Conservation (phyloP, 768 basidiomycete genomes). For the Leccinellum luteum region DNA sequence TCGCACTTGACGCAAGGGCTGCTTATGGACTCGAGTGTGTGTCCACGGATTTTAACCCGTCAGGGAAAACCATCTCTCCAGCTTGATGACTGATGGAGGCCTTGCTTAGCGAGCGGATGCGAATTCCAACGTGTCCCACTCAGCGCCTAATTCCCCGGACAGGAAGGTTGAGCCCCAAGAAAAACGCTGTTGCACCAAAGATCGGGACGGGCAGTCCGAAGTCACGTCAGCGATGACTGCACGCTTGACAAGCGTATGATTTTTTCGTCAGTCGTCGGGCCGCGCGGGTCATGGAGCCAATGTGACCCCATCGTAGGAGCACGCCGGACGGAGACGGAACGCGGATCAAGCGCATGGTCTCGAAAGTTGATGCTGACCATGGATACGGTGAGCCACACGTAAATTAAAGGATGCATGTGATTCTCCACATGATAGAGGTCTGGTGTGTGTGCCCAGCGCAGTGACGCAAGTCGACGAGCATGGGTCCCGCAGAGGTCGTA, state of each 20-base stretch:
- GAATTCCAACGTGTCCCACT: not conserved
- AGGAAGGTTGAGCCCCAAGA: conserved; percentile 8
- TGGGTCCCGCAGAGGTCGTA: conserved; percentile 1
- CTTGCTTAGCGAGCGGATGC: conserved; percentile 8
- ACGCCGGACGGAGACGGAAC: conserved; percentile 19
- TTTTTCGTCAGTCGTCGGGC: not conserved
- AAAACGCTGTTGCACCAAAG: not conserved
- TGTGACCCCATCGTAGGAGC: not conserved
- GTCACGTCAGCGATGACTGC: conserved; percentile 3
- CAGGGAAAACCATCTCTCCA: conserved; percentile 3
- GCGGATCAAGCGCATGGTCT: not conserved
- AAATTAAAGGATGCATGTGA: conserved; percentile 4
- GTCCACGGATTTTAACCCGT: conserved; percentile 17
- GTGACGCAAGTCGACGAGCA: not conserved
- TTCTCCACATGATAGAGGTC: not conserved
- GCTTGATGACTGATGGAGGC: conserved; percentile 13
- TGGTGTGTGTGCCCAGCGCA: not conserved
- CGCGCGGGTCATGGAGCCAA: not conserved
- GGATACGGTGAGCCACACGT: conserved; percentile 15
- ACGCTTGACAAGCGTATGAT: conserved; percentile 1
- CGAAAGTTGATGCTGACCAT: conserved; percentile 5
- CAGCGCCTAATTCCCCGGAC: conserved; percentile 23
- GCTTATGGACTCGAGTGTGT: conserved; percentile 8
- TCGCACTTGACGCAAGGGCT: conserved; percentile 17
- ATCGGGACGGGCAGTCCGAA: conserved; percentile 16